These are phyloP conservation scores for Diaporthe velutina DNA, from an alignment of 2,329 filamentous ascomycete genomes.

Conservation along the genomic window DNA sequence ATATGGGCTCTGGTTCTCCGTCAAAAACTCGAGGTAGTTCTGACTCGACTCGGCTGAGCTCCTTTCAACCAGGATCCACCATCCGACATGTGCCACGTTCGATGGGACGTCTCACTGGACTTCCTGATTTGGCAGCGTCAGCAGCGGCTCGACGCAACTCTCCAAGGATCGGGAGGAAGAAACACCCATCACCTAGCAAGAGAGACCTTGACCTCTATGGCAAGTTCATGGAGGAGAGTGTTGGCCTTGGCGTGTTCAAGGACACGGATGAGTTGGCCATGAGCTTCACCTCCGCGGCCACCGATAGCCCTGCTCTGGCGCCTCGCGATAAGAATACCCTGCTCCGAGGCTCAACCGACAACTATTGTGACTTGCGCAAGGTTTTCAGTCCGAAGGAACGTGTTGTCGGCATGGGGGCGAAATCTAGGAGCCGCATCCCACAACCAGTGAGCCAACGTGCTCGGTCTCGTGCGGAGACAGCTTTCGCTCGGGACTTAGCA, in stretches of 20 bases:
- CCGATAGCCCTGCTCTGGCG: conserved; percentile 36
- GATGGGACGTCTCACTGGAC: conserved; percentile 36
- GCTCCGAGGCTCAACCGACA: conserved; percentile 36
- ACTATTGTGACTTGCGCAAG: conserved; percentile 19
- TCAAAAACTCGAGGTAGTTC: neutral
- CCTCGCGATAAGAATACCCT: conserved; percentile 48
- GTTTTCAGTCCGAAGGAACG: conserved; percentile 22
- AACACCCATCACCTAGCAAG: conserved; percentile 61
- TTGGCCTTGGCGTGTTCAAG: conserved; percentile 31
- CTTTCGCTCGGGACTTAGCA: conserved; percentile 34
- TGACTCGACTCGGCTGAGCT: conserved; percentile 33
- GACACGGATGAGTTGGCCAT: conserved; percentile 49
- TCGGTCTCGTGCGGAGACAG: conserved; percentile 34
- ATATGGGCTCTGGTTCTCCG: neutral
- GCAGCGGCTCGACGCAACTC: neutral
- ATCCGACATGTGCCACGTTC: conserved; percentile 41
- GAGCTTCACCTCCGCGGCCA: conserved; percentile 30
- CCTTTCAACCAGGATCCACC: conserved; percentile 38
- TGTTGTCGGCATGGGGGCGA: conserved; percentile 6
- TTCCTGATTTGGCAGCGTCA: conserved; percentile 4
- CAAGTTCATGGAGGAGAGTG: conserved; percentile 37
- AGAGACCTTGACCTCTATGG: conserved; percentile 53
- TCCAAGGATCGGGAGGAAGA: conserved; percentile 48
- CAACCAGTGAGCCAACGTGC: conserved; percentile 41
- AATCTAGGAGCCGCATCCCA: conserved; percentile 42